Evolutionary conservation across 352 stramenopile species (phyloP).

Genomic region (Saprolegnia parasitica): DNA sequence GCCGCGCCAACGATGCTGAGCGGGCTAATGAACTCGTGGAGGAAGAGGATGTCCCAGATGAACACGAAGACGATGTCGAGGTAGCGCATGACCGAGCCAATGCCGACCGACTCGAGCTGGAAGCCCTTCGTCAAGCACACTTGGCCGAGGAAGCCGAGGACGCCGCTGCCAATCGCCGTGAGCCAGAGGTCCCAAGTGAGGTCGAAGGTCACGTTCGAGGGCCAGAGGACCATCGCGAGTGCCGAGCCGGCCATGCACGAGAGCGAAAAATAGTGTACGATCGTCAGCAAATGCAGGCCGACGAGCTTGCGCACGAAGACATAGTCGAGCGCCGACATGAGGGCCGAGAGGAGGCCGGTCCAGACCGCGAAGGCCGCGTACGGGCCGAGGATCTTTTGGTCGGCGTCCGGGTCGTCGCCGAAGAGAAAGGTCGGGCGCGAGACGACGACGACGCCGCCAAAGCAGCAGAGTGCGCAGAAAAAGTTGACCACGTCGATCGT

Average conservation of each 20-base stretch:
- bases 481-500: background rate
- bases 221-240: background rate
- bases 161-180: constrained; percentile 44
- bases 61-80: constrained; percentile 77
- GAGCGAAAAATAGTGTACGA: constrained; percentile 26
- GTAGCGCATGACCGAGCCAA: constrained; percentile 78
- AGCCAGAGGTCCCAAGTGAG: constrained; percentile 8
- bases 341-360: constrained; percentile 34
- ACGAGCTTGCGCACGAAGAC: constrained; percentile 62
- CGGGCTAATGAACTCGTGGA: constrained; percentile 53
- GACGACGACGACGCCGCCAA: constrained; percentile 23
- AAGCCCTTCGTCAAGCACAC: constrained; percentile 70
- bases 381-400: background rate
- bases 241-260: background rate
- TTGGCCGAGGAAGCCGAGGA: constrained; percentile 65
- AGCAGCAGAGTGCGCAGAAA: background rate
- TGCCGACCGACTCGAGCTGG: constrained; percentile 69
- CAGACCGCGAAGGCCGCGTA: background rate
- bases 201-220: background rate
- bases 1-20: constrained; percentile 41
- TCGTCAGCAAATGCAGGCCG: constrained; percentile 20
- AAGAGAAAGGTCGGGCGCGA: constrained; percentile 4
- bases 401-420: background rate
- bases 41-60: constrained; percentile 63
- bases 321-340: constrained; percentile 60